These are phyloP conservation scores for Pyrenochaeta sp. DNA, from an alignment of 2,329 filamentous ascomycete species.

Conservation along the genomic window DNA sequence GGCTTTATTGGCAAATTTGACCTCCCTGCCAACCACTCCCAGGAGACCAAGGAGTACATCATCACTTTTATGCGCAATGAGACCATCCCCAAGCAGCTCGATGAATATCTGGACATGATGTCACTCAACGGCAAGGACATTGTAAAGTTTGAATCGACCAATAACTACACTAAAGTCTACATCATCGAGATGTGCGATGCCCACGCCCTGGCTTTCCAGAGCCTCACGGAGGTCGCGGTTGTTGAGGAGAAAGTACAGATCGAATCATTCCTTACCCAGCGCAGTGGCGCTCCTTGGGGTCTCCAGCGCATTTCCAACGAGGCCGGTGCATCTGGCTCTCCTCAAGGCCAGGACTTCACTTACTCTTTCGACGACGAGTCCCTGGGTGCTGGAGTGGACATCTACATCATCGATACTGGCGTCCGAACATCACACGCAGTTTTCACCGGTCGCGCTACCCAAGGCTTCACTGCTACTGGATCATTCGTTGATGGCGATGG, in stretches of 20 bases:
- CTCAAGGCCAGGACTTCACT: conserved; percentile 46
- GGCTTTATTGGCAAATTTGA: conserved; percentile 36
- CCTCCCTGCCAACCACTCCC: conserved; percentile 33
- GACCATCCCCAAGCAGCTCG: conserved; percentile 11
- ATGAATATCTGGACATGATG: conserved; percentile 23
- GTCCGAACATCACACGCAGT: conserved; percentile 55
- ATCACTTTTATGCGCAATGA: conserved; percentile 31
- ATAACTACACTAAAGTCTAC: conserved; percentile 52
- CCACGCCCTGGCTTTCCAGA: conserved; percentile 48
- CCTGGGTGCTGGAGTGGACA: conserved; percentile 54
- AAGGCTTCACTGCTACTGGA: conserved; percentile 50
- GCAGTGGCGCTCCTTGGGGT: conserved; percentile 54
- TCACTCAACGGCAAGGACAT: conserved; percentile 45
- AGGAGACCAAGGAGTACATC: conserved; percentile 40
- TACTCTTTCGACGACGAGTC: conserved; percentile 49
- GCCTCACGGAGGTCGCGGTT: conserved; percentile 50
- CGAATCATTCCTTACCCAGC: conserved; percentile 35
- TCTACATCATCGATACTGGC: conserved; percentile 60
- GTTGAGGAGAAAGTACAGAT: conserved; percentile 53
- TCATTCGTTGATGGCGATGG: conserved; percentile 52
- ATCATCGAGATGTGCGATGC: conserved; percentile 51
- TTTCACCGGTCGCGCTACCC: conserved; percentile 53
- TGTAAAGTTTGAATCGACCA: conserved; percentile 47
- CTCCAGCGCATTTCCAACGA: conserved; percentile 54
- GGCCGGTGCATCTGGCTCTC: conserved; percentile 40